Base-by-base conservation (phyloP, 2,329 filamentous ascomycete genomes). In the Fusarium stilboides region DNA sequence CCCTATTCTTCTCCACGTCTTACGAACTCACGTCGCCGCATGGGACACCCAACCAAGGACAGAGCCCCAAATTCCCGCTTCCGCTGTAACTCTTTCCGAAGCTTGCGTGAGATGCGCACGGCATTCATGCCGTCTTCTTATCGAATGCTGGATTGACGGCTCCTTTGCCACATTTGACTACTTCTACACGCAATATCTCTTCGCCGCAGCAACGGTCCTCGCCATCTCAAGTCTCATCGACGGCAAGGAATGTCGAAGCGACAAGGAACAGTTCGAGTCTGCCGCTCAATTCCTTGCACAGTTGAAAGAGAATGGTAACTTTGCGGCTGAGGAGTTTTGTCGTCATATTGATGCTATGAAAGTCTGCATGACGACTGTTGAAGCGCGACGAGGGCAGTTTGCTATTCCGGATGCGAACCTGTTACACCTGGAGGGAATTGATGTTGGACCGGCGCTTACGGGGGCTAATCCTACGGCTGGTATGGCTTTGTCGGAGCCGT, bases 121-220 rank as follows among this genome's bases (percentile, higher is more conserved):
- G 0, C 81, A 85, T 34, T 84, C 83, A 0, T 79, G 79, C 44
- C 77, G 77, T 0, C 72, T 85, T 0, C 72, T 85, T 0, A 81
- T 79, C 4, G 77, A 83, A 8, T 78, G 78, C 14, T 85, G 83
- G 84, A 80, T 84, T 3, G 79, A 83, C 33, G 84, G 84, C 0
- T 80, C 82, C 0, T 84, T 85, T 55, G 75, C 79, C 0, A 84
- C 79, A 0, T 84, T 85, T 45, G 83, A 84, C 60, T 85, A 83
- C 70, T 82, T 82, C 46, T 78, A 81, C 69, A 80, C 80, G 0
- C 82, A 84, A 46, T 84, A 83, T 40, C 79, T 85, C 26, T 85
- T 85, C 70, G 82, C 83, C 0, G 78, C 82, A 0, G 77, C 81
- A 3, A 83, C 80, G 0, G 78, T 84, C 6, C 77, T 85, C 3